Conservation (phyloP, 495 filamentous ascomycete genomes). For the Penicillium cosmopolitanum region DNA sequence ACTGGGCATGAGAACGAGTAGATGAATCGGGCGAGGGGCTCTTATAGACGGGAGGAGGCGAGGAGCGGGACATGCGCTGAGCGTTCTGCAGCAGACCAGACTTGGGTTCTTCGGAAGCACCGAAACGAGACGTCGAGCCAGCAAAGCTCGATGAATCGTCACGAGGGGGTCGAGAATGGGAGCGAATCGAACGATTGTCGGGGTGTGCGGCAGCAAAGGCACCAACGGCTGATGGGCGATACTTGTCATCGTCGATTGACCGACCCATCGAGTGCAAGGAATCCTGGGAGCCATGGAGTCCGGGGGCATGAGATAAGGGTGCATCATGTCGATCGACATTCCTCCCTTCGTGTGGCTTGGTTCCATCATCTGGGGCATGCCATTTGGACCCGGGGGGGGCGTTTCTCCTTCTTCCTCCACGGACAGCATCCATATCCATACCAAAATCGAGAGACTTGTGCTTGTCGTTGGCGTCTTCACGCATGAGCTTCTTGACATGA, state of each 20-base stretch:
- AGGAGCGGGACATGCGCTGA: conserved; percentile 65
- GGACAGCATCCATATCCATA: conserved; percentile 55
- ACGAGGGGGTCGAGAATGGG: conserved; percentile 40
- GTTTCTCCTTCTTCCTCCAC: conserved; percentile 47
- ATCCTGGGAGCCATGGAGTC: conserved; percentile 74
- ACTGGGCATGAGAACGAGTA: conserved; percentile 16
- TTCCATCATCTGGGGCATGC: conserved; percentile 30
- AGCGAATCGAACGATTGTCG: conserved; percentile 64
- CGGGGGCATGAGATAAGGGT: conserved; percentile 60
- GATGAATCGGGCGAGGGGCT: conserved; percentile 23
- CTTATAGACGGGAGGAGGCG: conserved; percentile 49
- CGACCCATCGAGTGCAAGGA: conserved; percentile 85
- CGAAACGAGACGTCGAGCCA: conserved; percentile 48
- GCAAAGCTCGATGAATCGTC: conserved; percentile 70
- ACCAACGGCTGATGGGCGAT: conserved; percentile 68
- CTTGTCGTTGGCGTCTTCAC: conserved; percentile 84
- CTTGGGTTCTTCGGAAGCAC: conserved; percentile 57
- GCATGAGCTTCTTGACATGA: conserved; percentile 69
- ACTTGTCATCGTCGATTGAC: conserved; percentile 79
- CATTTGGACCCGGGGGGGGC: conserved; percentile 23
- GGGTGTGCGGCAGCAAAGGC: conserved; percentile 46
- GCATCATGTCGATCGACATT: conserved; percentile 71
- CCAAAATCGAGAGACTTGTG: conserved; percentile 96
- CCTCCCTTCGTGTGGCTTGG: conserved; percentile 61
- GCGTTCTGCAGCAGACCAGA: conserved; percentile 66